Percentiles rank a stretch among this genome's conserved stretches.
phyloP scores from a whole-genome alignment of 169 alveolate species.

The Eimeria acervulina region DNA sequence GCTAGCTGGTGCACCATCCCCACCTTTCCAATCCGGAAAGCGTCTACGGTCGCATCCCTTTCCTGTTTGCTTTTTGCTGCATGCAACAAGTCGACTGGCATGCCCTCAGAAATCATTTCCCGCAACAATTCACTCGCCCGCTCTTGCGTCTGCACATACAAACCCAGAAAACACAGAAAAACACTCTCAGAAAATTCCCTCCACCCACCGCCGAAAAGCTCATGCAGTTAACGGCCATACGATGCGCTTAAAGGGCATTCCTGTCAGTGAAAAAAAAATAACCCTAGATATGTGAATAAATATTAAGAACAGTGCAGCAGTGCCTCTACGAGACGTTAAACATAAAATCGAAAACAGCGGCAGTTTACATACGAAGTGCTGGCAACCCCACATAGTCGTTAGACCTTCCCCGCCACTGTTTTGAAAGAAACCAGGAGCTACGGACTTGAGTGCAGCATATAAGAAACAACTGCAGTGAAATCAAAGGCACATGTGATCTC shows the following conservation, averaged over 20 bases:
- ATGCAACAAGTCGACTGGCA: conserved; percentile 81
- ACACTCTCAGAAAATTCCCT: background rate
- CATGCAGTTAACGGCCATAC: background rate
- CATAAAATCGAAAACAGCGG: background rate
- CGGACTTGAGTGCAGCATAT: background rate
- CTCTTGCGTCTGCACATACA: conserved; percentile 66
- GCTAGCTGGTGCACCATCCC: background rate
- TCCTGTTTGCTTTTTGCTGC: conserved; percentile 83
- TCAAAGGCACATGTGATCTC: background rate
- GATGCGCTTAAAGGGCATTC: background rate
- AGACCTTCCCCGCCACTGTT: background rate
- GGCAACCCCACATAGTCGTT: background rate
- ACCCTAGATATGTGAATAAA: background rate
- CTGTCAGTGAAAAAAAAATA: background rate
- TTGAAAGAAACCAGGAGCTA: background rate
- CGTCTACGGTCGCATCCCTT: conserved; percentile 86
- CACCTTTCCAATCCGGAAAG: conserved; percentile 87
- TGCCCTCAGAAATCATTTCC: conserved; percentile 82
- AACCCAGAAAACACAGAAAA: background rate
- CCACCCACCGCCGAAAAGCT: background rate
- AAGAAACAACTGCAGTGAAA: background rate
- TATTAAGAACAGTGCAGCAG: background rate
- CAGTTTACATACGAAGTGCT: background rate
- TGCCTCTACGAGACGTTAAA: background rate
- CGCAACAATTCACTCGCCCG: conserved; percentile 82